These are phyloP conservation scores for Exophiala mesophila DNA, from an alignment of 2,329 filamentous ascomycete species.

Conservation along the genomic window DNA sequence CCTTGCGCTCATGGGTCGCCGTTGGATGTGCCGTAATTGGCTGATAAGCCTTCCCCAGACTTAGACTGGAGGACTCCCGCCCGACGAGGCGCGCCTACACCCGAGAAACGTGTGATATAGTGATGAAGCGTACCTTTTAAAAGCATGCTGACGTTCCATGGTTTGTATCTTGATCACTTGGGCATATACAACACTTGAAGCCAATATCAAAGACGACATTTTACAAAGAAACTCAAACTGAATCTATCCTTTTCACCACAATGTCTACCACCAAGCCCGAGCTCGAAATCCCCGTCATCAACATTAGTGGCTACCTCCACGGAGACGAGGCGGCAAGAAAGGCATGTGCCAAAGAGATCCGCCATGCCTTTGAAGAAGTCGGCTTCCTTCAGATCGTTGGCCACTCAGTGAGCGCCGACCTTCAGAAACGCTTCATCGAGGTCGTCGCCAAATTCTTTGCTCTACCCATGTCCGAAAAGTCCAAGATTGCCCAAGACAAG, in stretches of 20 bases:
- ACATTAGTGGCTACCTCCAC: conserved; percentile 2
- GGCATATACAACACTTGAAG: no score
- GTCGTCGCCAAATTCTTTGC: conserved; percentile 1
- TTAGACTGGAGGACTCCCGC: no score
- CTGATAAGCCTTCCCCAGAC: no score
- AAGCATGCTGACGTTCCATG: no score
- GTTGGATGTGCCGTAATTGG: no score
- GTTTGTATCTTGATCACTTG: no score
- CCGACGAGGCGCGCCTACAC: no score
- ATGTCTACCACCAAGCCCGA: not conserved
- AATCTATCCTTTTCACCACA: not conserved
- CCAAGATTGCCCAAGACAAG: not conserved
- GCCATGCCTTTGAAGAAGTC: conserved; percentile 1
- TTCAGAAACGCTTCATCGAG: conserved; percentile 1
- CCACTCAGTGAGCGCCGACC: conserved; percentile 1
- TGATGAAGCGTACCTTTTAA: no score
- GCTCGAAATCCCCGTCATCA: conserved; percentile 4
- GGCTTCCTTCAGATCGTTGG: conserved; percentile 6
- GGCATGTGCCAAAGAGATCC: not conserved
- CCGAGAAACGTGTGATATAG: no score
- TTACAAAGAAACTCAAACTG: not conserved
- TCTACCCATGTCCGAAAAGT: conserved; percentile 1
- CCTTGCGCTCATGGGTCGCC: no score
- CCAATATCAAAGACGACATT: no score
- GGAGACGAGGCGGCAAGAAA: conserved; percentile 1